Percentiles rank a stretch among this genome's conserved stretches.
Evolutionary conservation across 2,329 filamentous ascomycete species (phyloP).

Genomic region (Aureobasidium sp.): DNA sequence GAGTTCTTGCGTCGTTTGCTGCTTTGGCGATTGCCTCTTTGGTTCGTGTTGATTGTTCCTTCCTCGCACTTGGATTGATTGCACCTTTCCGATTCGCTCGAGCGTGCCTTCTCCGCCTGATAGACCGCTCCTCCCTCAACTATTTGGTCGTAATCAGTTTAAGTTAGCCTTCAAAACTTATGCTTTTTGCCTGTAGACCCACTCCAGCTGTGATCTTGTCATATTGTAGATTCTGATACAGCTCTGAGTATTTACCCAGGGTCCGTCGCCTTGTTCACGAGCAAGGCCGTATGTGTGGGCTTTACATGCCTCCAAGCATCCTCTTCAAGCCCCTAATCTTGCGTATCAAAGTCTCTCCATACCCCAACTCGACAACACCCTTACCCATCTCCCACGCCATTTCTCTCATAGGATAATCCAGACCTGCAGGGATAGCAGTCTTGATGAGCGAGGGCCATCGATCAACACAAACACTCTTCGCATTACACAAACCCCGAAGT

Average conservation of each 20-base stretch:
- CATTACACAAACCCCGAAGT: slow-evolving; percentile 73
- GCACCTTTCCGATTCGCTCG: not conserved
- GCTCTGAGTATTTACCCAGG: too few species aligned
- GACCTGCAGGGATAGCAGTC: slow-evolving; percentile 71
- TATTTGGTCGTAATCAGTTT: too few species aligned
- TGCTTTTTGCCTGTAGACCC: too few species aligned
- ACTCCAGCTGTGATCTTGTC: too few species aligned
- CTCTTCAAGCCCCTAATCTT: slow-evolving; percentile 36
- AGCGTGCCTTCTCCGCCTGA: not conserved
- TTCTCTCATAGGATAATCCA: slow-evolving; percentile 68
- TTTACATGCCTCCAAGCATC: slow-evolving; percentile 22
- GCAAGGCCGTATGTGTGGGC: too few species aligned
- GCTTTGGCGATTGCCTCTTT: not conserved
- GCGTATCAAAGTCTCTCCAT: slow-evolving; percentile 35
- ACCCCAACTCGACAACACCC: slow-evolving; percentile 44
- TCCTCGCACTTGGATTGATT: not conserved
- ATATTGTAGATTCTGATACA: too few species aligned
- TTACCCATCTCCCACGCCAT: slow-evolving; percentile 37
- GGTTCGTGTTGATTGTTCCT: not conserved
- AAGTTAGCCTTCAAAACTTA: too few species aligned
- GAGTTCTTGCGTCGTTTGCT: not conserved
- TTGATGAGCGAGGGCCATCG: slow-evolving; percentile 50
- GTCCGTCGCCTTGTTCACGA: too few species aligned
- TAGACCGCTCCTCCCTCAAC: too few species aligned
- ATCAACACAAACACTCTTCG: slow-evolving; percentile 81